Base-by-base conservation (phyloP, 257 asterid genomes). In the Scutellaria baicalensis region DNA sequence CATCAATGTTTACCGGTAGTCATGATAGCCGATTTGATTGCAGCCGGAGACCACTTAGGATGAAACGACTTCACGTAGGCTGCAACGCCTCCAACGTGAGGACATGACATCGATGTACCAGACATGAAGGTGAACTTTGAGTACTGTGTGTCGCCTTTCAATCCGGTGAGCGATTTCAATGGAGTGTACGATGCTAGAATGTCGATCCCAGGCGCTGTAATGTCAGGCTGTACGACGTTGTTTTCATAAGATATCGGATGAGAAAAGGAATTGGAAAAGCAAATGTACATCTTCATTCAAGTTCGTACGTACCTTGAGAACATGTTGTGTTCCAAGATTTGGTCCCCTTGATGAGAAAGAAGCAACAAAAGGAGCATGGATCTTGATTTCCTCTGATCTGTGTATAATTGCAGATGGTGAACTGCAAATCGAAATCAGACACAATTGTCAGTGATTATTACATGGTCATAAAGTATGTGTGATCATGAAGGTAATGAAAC, bases 51-150 rank as follows among this genome's bases (percentile, higher is more conserved):
- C 98, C 98, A 93, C 0, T 66, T 69, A 6, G 95, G 95, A 75
- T 72, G 97, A 75, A 84, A 89, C 3, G 98, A 93, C 65, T 88
- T 93, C 9, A 93, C 92, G 51, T 90, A 93, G 61, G 98, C 98
- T 59, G 96, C 94, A 2, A 71, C 79, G 11, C 97, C 97, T 16
- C 82, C 84, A 16, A 85, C 86, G 56, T 93, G 98, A n/a, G 98
- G 98, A 71, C 98, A 90, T 0, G 98, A 59, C 97, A 93, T 93
- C 23, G 98, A 93, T 18, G 98, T 93, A 42, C 98, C 98, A 0
- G 98, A 93, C 95, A 93, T 90, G 75, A 93, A 35, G 42, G 83
- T 88, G 81, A 88, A 93, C 64, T 87, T 83, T 9, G 97, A 84
- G 65, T 56, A 81, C 31, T 75, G 89, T 0, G 85, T 77, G 62